Conservation (phyloP, 2,329 filamentous ascomycete species). For the Diplodia intermedia region DNA sequence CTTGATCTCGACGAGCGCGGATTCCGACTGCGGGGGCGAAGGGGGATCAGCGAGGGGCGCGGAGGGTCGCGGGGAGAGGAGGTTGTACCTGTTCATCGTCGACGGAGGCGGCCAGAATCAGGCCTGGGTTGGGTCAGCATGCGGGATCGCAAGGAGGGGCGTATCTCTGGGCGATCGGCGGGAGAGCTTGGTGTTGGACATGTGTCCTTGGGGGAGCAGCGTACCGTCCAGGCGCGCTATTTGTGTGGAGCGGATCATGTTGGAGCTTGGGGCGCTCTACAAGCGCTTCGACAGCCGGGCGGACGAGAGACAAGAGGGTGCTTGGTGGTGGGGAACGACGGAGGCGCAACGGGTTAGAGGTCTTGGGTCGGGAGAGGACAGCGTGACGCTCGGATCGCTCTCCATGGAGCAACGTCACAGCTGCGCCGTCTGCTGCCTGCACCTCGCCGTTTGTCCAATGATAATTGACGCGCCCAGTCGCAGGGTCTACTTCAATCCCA, state of each 20-base stretch:
- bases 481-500: neutral
- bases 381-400: constrained; percentile 28
- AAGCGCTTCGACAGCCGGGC: constrained; percentile 24
- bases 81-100: constrained; percentile 77
- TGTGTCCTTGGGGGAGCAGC: constrained; percentile 35
- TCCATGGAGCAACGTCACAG: constrained; percentile 18
- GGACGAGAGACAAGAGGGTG: constrained; percentile 3
- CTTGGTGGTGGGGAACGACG: neutral
- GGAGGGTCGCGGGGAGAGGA: constrained; percentile 4
- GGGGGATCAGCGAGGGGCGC: constrained; percentile 32
- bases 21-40: constrained; percentile 62
- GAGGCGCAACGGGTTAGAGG: neutral
- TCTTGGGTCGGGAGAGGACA: neutral
- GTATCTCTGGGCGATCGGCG: constrained; percentile 25
- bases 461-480: neutral
- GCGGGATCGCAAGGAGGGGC: neutral
- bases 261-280: constrained; percentile 6
- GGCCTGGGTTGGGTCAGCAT: constrained; percentile 63
- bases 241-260: constrained; percentile 90
- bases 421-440: constrained; percentile 14
- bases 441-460: neutral
- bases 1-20: constrained; percentile 82
- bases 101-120: constrained; percentile 93
- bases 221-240: constrained; percentile 91
- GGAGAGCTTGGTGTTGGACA: constrained; percentile 31